Base-by-base conservation (phyloP, 768 basidiomycete genomes). In the Phylloporus rhodoxanthus region DNA sequence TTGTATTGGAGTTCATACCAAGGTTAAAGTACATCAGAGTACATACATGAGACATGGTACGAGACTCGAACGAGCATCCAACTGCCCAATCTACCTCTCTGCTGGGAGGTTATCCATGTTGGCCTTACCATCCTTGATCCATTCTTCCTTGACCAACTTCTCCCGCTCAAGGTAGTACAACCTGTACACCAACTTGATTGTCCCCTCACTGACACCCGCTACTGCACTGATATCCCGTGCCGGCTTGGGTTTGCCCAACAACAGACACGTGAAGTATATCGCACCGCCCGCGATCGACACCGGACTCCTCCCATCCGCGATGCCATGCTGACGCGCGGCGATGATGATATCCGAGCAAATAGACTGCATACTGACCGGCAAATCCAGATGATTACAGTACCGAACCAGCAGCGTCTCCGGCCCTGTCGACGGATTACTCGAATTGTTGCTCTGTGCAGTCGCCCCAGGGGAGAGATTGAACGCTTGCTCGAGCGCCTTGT, bases 251-350 rank as follows among this genome's bases (percentile, higher is more conserved):
- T 82, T 80, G 46, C 85, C 90, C 60, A 94, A 75, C 37, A 97
- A 64, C 56, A 85, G 77, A 62, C 88, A 89, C 26, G 90, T 89
- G 70, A 98, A 97, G 72, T 87, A 92, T 52, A 99, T 92, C 17
- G 91, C 90, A 34, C 91, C 92, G 36, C 91, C 91, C n/a, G 95
- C 96, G 57, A 99, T 93, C n/a, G 96, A 96, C 45, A 97, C 89
- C 1, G 95, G 95, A 60, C 85, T 91, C 53, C 96, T 77, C 21
- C 96, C 96, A 63, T 93, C 92, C 29, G 93, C 92, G 53, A 95
- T 86, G 37, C 91, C 90, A 56, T 87, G 78, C 54, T 87, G 78
- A 45, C 91, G 80, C 13, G 89, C 88, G 26, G 81, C 80, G 48
- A 85, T 66, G 54, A 92, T 90, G 64, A 93, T 85, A 54, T 92